A percentile compares a stretch with the other conserved stretches of the same genome.
phyloP scores from a whole-genome alignment of 2,329 filamentous ascomycete genomes.

The Rhynchosporium graminicola region DNA sequence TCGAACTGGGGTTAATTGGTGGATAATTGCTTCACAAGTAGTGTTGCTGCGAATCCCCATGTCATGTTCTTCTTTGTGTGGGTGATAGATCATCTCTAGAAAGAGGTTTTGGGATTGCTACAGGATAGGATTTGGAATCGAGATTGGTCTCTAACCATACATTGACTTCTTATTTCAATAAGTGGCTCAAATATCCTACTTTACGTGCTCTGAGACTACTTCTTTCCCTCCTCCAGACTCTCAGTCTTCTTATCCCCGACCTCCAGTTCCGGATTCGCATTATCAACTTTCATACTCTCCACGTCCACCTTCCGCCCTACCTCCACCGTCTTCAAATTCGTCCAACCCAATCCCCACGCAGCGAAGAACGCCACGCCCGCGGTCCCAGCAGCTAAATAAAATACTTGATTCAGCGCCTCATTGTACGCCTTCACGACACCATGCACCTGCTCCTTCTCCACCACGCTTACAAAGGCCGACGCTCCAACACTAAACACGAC shows the following conservation, averaged over 20 bases:
- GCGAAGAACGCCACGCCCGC: constrained; percentile 17
- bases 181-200: not conserved
- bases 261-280: not conserved
- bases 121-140: too few species aligned
- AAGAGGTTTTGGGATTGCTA: too few species aligned
- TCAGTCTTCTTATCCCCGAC: not conserved
- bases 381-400: constrained; percentile 25
- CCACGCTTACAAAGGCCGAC: constrained; percentile 42
- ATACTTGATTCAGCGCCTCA: constrained; percentile 33
- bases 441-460: constrained; percentile 39
- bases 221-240: not conserved
- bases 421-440: constrained; percentile 47
- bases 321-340: constrained; percentile 22
- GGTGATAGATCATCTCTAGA: too few species aligned
- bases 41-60: too few species aligned
- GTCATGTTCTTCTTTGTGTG: too few species aligned
- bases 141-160: too few species aligned
- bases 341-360: constrained; percentile 27
- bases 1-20: too few species aligned
- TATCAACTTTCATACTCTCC: constrained; percentile 3
- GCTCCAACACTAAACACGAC: constrained; percentile 45
- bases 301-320: not conserved
- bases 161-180: too few species aligned
- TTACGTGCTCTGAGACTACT: not conserved
- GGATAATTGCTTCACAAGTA: too few species aligned